Conservation (phyloP, 1,284 basidiomycete species). For the Leccinum fallax region DNA sequence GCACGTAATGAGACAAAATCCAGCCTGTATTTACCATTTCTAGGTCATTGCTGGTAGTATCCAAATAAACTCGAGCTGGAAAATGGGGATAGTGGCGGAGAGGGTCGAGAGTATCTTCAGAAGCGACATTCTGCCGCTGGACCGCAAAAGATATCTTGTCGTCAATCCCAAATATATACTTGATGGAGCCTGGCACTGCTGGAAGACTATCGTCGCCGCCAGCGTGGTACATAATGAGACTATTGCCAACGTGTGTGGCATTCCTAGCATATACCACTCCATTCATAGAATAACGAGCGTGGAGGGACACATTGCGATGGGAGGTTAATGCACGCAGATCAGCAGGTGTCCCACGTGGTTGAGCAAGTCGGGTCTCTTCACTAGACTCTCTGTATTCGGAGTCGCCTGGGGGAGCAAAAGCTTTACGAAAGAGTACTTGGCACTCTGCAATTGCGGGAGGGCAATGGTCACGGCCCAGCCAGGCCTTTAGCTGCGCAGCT, state of each 20-base stretch:
- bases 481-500: slow-evolving; percentile 4
- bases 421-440: slow-evolving; percentile 5
- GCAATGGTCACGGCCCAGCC: slow-evolving; percentile 1
- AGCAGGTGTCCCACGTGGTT: not conserved
- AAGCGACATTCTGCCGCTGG: not conserved
- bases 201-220: not conserved
- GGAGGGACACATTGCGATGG: not conserved
- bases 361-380: not conserved
- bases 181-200: slow-evolving; percentile 6
- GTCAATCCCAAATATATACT: slow-evolving; percentile 10
- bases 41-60: not conserved
- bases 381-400: not conserved
- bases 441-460: slow-evolving; percentile 6
- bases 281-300: not conserved
- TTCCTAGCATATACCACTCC: slow-evolving; percentile 1
- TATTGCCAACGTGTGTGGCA: slow-evolving; percentile 6
- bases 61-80: not conserved
- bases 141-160: slow-evolving; percentile 6
- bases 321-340: not conserved
- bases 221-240: slow-evolving; percentile 6
- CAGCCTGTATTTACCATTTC: not conserved
- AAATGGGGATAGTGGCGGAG: not conserved
- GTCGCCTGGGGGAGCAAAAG: not conserved
- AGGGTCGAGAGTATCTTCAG: not conserved
- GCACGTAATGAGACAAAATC: not conserved